These are phyloP conservation scores for Acrocalymma vagum DNA, from an alignment of 2,329 filamentous ascomycete genomes.

Conservation along the genomic window DNA sequence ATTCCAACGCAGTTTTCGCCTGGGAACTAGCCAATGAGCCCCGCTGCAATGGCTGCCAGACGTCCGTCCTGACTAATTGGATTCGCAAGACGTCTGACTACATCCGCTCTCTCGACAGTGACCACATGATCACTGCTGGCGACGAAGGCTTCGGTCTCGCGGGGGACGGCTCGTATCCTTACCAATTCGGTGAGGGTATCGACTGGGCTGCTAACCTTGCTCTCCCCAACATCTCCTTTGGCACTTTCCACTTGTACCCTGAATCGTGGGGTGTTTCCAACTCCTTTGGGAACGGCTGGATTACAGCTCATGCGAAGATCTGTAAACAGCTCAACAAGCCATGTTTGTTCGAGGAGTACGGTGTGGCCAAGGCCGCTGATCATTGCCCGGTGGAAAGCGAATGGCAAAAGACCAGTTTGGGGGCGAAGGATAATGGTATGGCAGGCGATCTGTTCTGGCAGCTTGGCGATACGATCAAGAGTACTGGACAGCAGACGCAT, in stretches of 20 bases:
- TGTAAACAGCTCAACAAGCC: conserved; percentile 50
- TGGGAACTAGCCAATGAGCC: conserved; percentile 76
- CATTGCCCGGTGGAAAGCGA: conserved; percentile 36
- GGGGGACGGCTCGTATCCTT: conserved; percentile 62
- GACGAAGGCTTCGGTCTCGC: conserved; percentile 66
- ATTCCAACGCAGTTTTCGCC: conserved; percentile 68
- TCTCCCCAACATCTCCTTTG: conserved; percentile 65
- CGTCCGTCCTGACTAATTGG: conserved; percentile 68
- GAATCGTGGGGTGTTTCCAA: conserved; percentile 47
- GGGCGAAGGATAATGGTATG: conserved; percentile 32
- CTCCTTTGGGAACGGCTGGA: conserved; percentile 56
- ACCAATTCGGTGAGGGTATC: conserved; percentile 59
- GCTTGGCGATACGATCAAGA: conserved; percentile 33
- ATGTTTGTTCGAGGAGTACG: conserved; percentile 52
- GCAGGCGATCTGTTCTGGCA: conserved; percentile 46
- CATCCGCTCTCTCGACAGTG: conserved; percentile 68
- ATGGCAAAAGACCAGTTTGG: conserved; percentile 41
- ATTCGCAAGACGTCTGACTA: conserved; percentile 65
- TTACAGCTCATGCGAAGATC: conserved; percentile 53
- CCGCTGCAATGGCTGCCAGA: conserved; percentile 67
- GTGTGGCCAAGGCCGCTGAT: conserved; percentile 27
- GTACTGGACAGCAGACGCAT: conserved; percentile 29
- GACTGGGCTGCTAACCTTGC: conserved; percentile 62
- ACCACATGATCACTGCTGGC: conserved; percentile 70
- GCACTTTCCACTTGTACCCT: conserved; percentile 63